Percentiles rank a stretch among this genome's conserved stretches.
These are phyloP conservation scores for Canavalia gladiata DNA, from an alignment of 306 rosid species.

Conservation along the genomic window DNA sequence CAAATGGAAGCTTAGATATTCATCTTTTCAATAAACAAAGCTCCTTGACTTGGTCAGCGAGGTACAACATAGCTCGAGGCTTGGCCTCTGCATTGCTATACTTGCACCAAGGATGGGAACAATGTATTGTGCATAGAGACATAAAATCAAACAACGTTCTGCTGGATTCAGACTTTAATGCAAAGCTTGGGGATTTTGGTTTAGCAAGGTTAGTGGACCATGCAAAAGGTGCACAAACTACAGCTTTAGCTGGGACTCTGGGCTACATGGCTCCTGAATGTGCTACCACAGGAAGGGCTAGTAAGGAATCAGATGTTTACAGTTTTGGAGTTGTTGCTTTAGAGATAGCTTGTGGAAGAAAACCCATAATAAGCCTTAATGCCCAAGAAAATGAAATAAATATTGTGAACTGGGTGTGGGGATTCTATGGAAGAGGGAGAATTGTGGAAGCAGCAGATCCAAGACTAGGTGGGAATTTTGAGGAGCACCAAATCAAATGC, in stretches of 20 bases:
- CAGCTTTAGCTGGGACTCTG: constrained; percentile 52
- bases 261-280: constrained; percentile 63
- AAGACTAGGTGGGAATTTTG: constrained; percentile 48
- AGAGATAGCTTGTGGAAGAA: constrained; percentile 58
- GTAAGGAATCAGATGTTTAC: constrained; percentile 51
- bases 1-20: constrained; percentile 57
- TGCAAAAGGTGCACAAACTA: constrained; percentile 48
- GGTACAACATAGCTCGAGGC: constrained; percentile 51
- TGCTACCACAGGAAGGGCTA: constrained; percentile 26
- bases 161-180: constrained; percentile 59
- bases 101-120: constrained; percentile 58
- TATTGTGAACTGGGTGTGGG: constrained; percentile 60
- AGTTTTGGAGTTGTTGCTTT: constrained; percentile 58
- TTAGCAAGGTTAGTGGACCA: constrained; percentile 59
- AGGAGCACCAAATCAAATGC: constrained; percentile 35
- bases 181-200: constrained; percentile 60
- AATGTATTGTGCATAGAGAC: constrained; percentile 58
- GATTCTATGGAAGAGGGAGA: constrained; percentile 50
- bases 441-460: constrained; percentile 45
- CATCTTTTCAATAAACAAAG: constrained; percentile 50
- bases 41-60: constrained; percentile 43
- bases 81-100: constrained; percentile 53
- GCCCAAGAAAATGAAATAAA: constrained; percentile 40
- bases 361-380: constrained; percentile 33
- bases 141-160: constrained; percentile 59